Conservation (phyloP, 1,284 basidiomycete genomes). For the Takashimella koratensis region DNA sequence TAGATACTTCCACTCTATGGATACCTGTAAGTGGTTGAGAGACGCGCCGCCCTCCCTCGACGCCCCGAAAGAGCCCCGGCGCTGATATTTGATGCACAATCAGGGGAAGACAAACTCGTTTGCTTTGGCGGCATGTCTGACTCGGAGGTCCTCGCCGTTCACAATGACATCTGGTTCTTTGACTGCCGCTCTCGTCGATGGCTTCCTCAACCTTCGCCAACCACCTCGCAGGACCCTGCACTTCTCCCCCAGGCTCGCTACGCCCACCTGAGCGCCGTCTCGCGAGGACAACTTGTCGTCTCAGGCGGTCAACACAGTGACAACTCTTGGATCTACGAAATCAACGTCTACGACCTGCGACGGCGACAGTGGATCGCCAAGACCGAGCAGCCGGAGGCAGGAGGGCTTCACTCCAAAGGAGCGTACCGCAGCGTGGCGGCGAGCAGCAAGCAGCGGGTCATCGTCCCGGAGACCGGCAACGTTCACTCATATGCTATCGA, state of each 20-base stretch:
- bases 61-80: too few relatives aligned
- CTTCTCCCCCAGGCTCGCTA: constrained; percentile 74
- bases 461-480: constrained; percentile 53
- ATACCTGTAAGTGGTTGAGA: constrained; percentile 74
- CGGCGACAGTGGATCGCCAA: constrained; percentile 67
- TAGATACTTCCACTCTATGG: constrained; percentile 87
- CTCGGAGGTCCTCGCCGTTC: constrained; percentile 62
- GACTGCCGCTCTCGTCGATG: constrained; percentile 67
- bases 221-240: constrained; percentile 34
- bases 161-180: constrained; percentile 81
- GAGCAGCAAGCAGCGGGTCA: constrained; percentile 63
- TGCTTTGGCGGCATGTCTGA: constrained; percentile 84
- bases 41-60: neutral
- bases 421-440: constrained; percentile 88
- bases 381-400: constrained; percentile 57
- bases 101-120: constrained; percentile 81
- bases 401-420: constrained; percentile 77
- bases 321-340: constrained; percentile 73
- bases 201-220: constrained; percentile 53
- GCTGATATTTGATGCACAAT: too few relatives aligned
- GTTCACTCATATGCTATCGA: constrained; percentile 27
- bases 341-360: constrained; percentile 77
- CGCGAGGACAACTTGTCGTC: constrained; percentile 77
- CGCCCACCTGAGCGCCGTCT: constrained; percentile 81
- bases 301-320: constrained; percentile 82